Evolutionary conservation across 768 basidiomycete species (phyloP), one percentile per base, ranked within the genome.

Genomic region (Lyophyllum shimeji): DNA sequence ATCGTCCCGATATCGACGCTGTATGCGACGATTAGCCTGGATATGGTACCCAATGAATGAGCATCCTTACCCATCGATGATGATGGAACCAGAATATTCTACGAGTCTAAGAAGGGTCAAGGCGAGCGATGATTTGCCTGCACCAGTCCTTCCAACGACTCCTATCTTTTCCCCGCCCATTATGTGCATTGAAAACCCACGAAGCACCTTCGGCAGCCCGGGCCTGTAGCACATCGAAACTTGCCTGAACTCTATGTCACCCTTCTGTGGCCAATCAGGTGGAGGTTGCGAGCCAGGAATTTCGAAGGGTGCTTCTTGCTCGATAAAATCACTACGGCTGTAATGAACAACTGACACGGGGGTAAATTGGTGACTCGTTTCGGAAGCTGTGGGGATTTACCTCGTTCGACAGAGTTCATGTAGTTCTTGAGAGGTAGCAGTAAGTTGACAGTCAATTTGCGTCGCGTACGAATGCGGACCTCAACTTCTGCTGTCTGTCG

Each of bases 91-190:
- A 2, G 76, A 72, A 27, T 86, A 76, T 67, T 93, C 88, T 33
- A 89, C 83, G 57, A 91, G 82, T 20, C 87, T 76, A 66, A 87
- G 83, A 3, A 92, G 71, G 2, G 84, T 79, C 53, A 86, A 72
- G 65, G 88, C 82, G 51, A 92, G 74, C 0, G 85, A 84, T 0
- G 79, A 81, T 63, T 84, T 83, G 20, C 83, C 84, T 0, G 83
- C 82, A 1, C 85, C 87, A 39, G 76, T 78, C 59, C 75, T 68
- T 48, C 89, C 89, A 8, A 92, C 88, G 34, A 92, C 82, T 13
- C 89, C 90, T 52, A 92, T 84, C 73, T 90, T 89, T 70, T 93
- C 88, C 0, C 86, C 85, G 0, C 80, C 81, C 1, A 73, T 69
- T 44, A 92, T 80, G n/a, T 70, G 70, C 61, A 91, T 46, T 4